Base-by-base conservation (phyloP, 2,329 filamentous ascomycete species). In the Colletotrichum destructivum region DNA sequence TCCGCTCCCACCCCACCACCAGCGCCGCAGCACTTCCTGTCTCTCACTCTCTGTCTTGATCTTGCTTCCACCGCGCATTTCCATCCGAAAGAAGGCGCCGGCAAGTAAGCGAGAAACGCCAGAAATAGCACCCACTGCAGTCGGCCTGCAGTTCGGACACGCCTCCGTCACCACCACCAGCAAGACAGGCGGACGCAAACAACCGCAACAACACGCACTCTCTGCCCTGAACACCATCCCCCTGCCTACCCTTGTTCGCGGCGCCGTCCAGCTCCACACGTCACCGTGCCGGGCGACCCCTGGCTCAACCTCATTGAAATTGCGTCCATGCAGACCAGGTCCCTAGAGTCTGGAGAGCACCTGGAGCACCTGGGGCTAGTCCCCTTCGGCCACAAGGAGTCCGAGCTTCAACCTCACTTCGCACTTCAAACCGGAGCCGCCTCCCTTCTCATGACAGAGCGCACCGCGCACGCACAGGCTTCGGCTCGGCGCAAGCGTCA, bases 271-370 rank as follows among this genome's bases (percentile, higher is more conserved):
- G 66, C 67, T 49, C 56, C 55, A 51, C 63, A 66, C 13, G n/a
- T 26, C 46, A 62, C 59, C 49, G 47, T 62, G 35, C 56, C 56
- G 63, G 68, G n/a, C 26, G 38, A 61, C 63, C 63, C 64, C 51
- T 63, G 54, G 52, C 60, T 44, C 69, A 49, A 69, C 60, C 40
- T 11, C 52, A 64, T 64, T 59, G 66, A 64, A 64, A 64, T 69
- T 55, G n/a, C 51, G 35, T 63, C 16, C 40, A 21, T 46, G 26
- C 18, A 65, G 42, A 57, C 51, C 18, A 31, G 8, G 16, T n/a
- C 26, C 18, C 18, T 47, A 9, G 51, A 12, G 69, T 71, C 26
- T 46, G 2, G 35, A 38, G 9, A 38, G 35, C 35, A 38, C 9
- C 35, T 38, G 9, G 35, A 38, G 8, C 35, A 38, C 35, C 38